Base-by-base conservation (phyloP, 2,329 filamentous ascomycete species). In the Beauveria caledonica region DNA sequence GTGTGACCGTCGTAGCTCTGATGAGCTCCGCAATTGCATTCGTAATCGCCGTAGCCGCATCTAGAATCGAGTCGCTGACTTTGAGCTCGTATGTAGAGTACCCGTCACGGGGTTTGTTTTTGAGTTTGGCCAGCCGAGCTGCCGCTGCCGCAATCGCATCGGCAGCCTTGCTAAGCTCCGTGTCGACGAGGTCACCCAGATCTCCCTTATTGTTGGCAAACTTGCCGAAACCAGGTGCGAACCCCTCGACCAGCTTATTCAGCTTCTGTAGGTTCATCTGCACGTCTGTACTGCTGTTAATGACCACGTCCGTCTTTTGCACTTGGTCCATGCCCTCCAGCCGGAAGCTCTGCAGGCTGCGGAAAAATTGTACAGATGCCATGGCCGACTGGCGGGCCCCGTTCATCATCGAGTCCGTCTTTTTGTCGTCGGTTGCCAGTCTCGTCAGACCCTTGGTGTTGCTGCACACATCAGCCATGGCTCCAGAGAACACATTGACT, bases 21-120 rank as follows among this genome's bases (percentile, higher is more conserved):
- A 99, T 97, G 61, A 99, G 84, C 71, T 90, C 88, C 0, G 90
- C 90, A 68, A 99, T 97, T 42, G 94, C 94, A 66, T 88, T 92
- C 5, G 94, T 97, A 66, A 99, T 92, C 1, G 92, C 92, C 69
- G 91, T 88, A 2, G 94, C 94, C 6, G 94, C 92, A 68, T 95
- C 91, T 52, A 99, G 81, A 65, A 99, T 97, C 1, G 89, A 90
- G 72, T 97, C 94, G 76, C 97, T 91, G 67, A 99, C 95, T 73
- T 89, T 91, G 64, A 99, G 84, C 75, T 97, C 93, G 75, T 97
- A 97, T 0, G 93, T 97, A 7, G 91, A 92, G 79, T 93, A 97
- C 13, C 89, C 89, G 67, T 97, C 94, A 60, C 91, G 86, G n/a
- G 92, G 91, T 80, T 97, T 97, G 77, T 92, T 97, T 82, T 87